phyloP scores from a whole-genome alignment of 306 rosid species.

The Inga oerstediana region DNA sequence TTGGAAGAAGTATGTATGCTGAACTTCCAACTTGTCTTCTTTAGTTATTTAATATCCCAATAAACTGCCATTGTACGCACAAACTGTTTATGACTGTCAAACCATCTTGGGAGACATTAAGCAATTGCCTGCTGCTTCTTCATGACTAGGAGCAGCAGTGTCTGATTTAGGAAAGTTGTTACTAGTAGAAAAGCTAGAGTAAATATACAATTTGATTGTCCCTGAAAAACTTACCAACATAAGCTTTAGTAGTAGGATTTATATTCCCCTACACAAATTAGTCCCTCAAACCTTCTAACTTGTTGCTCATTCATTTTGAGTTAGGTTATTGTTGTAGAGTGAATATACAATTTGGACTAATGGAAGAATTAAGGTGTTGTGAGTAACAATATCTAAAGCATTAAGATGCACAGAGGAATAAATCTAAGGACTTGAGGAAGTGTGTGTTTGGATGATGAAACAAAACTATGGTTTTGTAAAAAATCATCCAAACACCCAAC shows the following conservation, averaged over 20 bases:
- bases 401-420: neutral
- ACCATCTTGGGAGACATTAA: neutral
- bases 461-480: no score
- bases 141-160: neutral
- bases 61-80: neutral
- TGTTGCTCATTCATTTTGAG: neutral
- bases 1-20: constrained; percentile 65
- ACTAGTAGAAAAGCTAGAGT: neutral
- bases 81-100: neutral
- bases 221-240: neutral
- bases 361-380: neutral
- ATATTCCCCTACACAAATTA: neutral
- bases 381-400: neutral
- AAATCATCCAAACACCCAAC: no score
- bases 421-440: neutral
- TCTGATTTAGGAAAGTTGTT: neutral
- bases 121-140: neutral
- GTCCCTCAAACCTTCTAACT: neutral
- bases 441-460: no score
- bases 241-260: neutral
- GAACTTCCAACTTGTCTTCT: constrained; percentile 21
- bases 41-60: constrained; percentile 12
- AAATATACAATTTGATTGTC: neutral
- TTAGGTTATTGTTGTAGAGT: neutral
- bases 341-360: neutral